Evolutionary conservation across 2,329 filamentous ascomycete species (phyloP), one percentile per base, ranked within the genome.

Genomic region (Trichoderma sp.): DNA sequence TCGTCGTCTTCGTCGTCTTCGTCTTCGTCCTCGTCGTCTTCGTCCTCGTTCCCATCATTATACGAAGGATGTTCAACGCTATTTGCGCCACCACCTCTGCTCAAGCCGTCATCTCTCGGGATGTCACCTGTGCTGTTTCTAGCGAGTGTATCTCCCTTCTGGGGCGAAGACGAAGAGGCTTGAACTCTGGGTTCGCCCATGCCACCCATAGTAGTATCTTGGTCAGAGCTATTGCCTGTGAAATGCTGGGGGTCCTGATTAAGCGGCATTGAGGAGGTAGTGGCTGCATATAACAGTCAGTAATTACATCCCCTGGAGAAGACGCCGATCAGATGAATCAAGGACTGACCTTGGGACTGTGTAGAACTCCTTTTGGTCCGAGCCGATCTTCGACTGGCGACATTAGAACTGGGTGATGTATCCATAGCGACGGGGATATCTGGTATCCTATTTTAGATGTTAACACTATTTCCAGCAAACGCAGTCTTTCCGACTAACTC

Each of bases 321-420:
- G 39, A 46, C 7, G 26, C 26, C 11, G 51, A 43, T 8, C n/a
- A 18, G 13, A 10, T 51, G 28, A 51, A 5, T 13, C 24, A 61
- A 16, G 30, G 21, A 32, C 59, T 43, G 49, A 84, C 82, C 81
- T 80, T 78, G 77, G 67, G 76, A 71, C 71, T 77, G 73, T 81
- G 87, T 84, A 72, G 80, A 79, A 66, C 82, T 79, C 80, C 91
- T 93, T 81, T 91, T 94, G 77, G 84, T 87, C 71, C 90, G 87
- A 76, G 86, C 89, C 43, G 91, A 89, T 79, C 93, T 94, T 74
- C 91, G 87, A 77, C 89, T 91, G 1, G 90, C 89, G 26, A 89
- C 85, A 39, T 49, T 30, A 18, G 59, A 32, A 46, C 34, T 60
- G 24, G 66, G 30, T 16, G 59, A 55, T 21, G 46, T 68, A 28